Evolutionary conservation across 2,329 filamentous ascomycete species (phyloP), one percentile per base, ranked within the genome.

Genomic region (Colletotrichum sp.): DNA sequence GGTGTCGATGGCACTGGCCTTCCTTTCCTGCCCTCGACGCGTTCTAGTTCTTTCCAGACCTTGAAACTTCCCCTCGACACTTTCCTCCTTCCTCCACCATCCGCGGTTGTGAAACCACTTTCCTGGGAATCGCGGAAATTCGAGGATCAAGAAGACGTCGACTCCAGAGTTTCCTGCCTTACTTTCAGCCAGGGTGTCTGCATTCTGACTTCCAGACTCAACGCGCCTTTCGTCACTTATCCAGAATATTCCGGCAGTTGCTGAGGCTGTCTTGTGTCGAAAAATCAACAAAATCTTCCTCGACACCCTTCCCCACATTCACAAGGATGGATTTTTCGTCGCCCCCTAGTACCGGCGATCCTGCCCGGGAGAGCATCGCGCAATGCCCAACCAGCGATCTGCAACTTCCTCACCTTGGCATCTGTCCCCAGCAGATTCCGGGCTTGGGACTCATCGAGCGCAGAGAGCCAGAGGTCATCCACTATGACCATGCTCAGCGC

Each of bases 171-270:
- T n/a, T 51, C 43, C 21, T 51, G 43, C 43, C 43, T 51, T 24
- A 6, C n/a, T 51, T 13, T 51, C 43, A 13, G n/a, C 43, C 12
- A 24, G 11, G n/a, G 43, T 51, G 6, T 51, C 43, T 51, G 43
- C 43, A 51, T 11, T n/a, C 43, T 51, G 43, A 51, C 43, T 21
- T 21, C 43, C 43, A 21, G 43, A 51, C 4, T 13, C 12, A 12
- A 51, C 43, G 12, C 1, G 1, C 38, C 11, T 7, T 7, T 2
- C 8, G 29, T 43, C 9, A 43, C 2, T 43, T 18, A 1, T 1
- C 38, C 38, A 43, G 38, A 43, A 12, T 18, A 43, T 43, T n/a
- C 38, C 0, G 9, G 38, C 5, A 43, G 38, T 43, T 43, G 38
- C 38, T 43, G 38, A 18, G 3, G 38, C 38, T 47, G 38, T 47